Conservation (phyloP, 306 rosid genomes). For the Cicer pinnatifidum region DNA sequence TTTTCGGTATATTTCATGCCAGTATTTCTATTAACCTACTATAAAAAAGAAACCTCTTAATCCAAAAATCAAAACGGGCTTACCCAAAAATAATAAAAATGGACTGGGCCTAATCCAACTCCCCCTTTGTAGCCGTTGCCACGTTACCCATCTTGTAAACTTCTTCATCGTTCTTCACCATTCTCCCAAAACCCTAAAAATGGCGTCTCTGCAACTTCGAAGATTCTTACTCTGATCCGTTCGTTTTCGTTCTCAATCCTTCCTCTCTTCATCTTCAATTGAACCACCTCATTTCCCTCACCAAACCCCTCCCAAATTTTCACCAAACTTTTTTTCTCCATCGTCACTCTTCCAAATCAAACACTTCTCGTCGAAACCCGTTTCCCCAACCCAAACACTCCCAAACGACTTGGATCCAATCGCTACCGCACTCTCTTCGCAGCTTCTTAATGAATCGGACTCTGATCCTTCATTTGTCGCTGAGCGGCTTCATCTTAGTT, state of each 20-base stretch:
- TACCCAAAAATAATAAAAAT: background rate
- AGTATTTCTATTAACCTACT: too few relatives aligned
- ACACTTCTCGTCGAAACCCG: slow-evolving; percentile 52
- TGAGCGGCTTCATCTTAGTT: slow-evolving; percentile 64
- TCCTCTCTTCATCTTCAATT: slow-evolving; percentile 33
- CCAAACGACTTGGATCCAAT: slow-evolving; percentile 48
- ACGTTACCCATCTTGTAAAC: background rate
- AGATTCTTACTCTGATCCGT: slow-evolving; percentile 56
- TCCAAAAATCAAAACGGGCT: slow-evolving; percentile 30
- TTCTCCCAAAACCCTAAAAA: slow-evolving; percentile 38
- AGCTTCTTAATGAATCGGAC: slow-evolving; percentile 58
- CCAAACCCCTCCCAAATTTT: slow-evolving; percentile 28
- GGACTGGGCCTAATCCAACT: slow-evolving; percentile 18
- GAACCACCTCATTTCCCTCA: slow-evolving; percentile 25
- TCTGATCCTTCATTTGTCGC: slow-evolving; percentile 58
- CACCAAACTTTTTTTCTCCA: slow-evolving; percentile 35
- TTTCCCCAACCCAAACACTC: background rate
- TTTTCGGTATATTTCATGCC: too few relatives aligned
- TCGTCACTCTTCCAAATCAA: slow-evolving; percentile 42
- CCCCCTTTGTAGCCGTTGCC: background rate
- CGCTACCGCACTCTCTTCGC: slow-evolving; percentile 58
- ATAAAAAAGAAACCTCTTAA: background rate
- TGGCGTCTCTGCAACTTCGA: slow-evolving; percentile 70
- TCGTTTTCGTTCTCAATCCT: slow-evolving; percentile 35
- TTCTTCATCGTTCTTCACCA: background rate